Conservation (phyloP, 148 eudicot genomes). For the Cornus florida region DNA sequence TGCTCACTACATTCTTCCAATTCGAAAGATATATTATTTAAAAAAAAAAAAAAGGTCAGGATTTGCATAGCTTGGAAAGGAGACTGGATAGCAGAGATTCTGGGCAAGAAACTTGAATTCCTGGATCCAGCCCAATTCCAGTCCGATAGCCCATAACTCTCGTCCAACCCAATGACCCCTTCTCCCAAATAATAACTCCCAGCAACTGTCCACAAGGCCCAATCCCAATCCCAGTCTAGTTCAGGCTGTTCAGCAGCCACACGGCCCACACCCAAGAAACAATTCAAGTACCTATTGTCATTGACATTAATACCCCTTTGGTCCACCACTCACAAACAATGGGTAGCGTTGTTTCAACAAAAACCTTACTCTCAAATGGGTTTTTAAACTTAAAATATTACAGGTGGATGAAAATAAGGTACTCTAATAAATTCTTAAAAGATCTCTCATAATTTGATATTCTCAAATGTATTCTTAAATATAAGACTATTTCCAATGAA, state of each 20-base stretch:
- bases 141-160: conserved; percentile 58
- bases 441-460: too few relatives aligned
- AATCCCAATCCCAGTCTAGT: conserved; percentile 83
- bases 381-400: too few relatives aligned
- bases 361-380: too few relatives aligned
- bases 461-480: too few relatives aligned
- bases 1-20: too few relatives aligned
- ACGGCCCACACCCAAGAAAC: conserved; percentile 74
- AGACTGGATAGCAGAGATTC: conserved; percentile 56
- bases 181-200: conserved; percentile 80
- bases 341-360: too few relatives aligned
- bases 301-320: conserved; percentile 60
- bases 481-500: too few relatives aligned
- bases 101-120: conserved; percentile 55
- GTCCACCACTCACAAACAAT: conserved; percentile 17
- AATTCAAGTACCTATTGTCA: conserved; percentile 73
- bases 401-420: too few relatives aligned
- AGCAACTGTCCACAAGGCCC: conserved; percentile 77
- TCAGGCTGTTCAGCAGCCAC: too few relatives aligned
- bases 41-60: too few relatives aligned
- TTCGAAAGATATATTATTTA: too few relatives aligned
- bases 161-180: conserved; percentile 59
- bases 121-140: conserved; percentile 59
- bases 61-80: conserved; percentile 62
- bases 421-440: too few relatives aligned